phyloP scores from a whole-genome alignment of 768 basidiomycete genomes.

The Lyophyllum shimeji region DNA sequence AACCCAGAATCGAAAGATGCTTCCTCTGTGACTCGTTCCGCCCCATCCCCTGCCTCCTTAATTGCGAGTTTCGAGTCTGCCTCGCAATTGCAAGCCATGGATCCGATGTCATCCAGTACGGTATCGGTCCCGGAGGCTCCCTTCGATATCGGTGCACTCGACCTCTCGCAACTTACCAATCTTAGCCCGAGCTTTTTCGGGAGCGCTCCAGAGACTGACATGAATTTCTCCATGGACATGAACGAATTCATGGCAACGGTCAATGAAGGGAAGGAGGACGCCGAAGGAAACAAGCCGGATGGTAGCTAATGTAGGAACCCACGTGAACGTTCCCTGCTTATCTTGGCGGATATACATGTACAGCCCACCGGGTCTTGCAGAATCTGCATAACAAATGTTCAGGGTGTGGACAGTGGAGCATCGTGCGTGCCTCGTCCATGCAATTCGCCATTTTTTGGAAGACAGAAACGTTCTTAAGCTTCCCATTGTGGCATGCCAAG shows the following conservation, averaged over 20 bases:
- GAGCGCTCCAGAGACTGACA: conserved; percentile 33
- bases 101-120: conserved; percentile 18
- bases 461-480: neutral
- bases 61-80: conserved; percentile 43
- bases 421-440: neutral
- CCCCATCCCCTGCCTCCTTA: conserved; percentile 39
- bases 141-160: conserved; percentile 52
- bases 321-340: neutral
- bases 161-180: conserved; percentile 44
- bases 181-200: conserved; percentile 44
- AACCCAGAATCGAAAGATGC: conserved; percentile 14
- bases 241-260: conserved; percentile 50
- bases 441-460: neutral
- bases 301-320: neutral
- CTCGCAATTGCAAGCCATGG: conserved; percentile 27
- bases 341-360: neutral
- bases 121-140: conserved; percentile 21
- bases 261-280: conserved; percentile 19
- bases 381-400: neutral
- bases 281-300: conserved; percentile 1
- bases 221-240: conserved; percentile 53
- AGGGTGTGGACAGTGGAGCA: neutral
- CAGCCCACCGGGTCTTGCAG: neutral
- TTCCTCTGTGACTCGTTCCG: conserved; percentile 20
- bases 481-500: neutral